Evolutionary conservation across 1,284 basidiomycete genomes (phyloP), one percentile per base, ranked within the genome.

Genomic region (Malassezia furfur): DNA sequence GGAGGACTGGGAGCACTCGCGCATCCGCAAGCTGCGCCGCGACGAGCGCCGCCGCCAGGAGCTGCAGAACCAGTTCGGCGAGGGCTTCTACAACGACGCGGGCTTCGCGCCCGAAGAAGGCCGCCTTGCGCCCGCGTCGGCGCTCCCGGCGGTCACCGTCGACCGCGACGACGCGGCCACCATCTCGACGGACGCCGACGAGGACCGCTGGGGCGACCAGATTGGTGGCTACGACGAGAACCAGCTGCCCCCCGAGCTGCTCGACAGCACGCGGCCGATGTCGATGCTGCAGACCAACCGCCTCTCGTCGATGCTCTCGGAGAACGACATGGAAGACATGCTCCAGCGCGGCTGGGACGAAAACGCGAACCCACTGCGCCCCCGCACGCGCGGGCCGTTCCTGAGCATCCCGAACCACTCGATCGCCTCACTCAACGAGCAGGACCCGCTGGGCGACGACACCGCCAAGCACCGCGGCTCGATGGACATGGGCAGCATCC

Each of bases 1-100:
- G 94, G 91, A 98, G 77, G 94, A 98, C 70, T 99, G 94, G 94
- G 94, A 99, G 76, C 84, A 91, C 37, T 93, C 88, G n/a, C 82
- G 93, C 34, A 79, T 96, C 50, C 86, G 91, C 58, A 96, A 96
- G 77, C 67, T 91, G 40, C 84, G 83, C 63, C 84, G 94, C 4
- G 91, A 96, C 70, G 91, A 94, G 70, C 83, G 85, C 66, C 81
- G 91, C 47, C 60, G 72, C 22, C 44, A 60, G 31, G 72, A 73
- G 14, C 36, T 74, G 35, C 69, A 73, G 54, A 50, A 59, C 31
- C 68, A 68, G 41, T 74, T 68, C 78, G 86, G 65, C 79, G 80
- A 66, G 85, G 84, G 84, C 39, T 88, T 84, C 74, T 76, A 81
- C 60, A 76, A 80, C 44, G 80, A 82, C 55, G 79, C 81, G 32